Evolutionary conservation across 192 early-diverging fungal genomes (phyloP).

Genomic region (Rhizoclosmatium sp.): DNA sequence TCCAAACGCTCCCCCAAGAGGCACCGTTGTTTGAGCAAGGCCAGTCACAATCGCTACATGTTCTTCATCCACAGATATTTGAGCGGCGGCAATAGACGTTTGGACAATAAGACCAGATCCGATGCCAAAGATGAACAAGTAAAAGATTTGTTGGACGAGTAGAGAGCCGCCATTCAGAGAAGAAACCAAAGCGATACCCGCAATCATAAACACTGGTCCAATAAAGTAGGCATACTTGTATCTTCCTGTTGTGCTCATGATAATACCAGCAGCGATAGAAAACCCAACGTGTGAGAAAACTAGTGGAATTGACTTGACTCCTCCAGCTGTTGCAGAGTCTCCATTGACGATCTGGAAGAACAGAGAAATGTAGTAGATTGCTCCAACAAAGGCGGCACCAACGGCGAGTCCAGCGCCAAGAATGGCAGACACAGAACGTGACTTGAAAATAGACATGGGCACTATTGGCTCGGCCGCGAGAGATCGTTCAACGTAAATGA

Average conservation of each 20-base stretch:
- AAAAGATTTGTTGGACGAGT: constrained; percentile 62
- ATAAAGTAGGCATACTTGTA: constrained; percentile 57
- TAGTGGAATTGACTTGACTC: constrained; percentile 78
- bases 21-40: constrained; percentile 70
- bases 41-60: constrained; percentile 79
- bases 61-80: constrained; percentile 65
- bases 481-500: constrained; percentile 66
- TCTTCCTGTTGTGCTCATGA: constrained; percentile 48
- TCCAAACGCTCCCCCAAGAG: constrained; percentile 67
- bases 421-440: constrained; percentile 38
- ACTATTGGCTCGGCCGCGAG: constrained; percentile 72
- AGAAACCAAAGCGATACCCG: constrained; percentile 72
- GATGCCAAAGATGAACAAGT: constrained; percentile 73
- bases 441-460: constrained; percentile 59
- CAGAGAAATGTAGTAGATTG: constrained; percentile 68
- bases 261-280: constrained; percentile 69
- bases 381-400: constrained; percentile 41
- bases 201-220: constrained; percentile 66
- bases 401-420: constrained; percentile 36
- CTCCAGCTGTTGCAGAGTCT: constrained; percentile 75
- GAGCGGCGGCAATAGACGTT: constrained; percentile 75
- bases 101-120: constrained; percentile 81
- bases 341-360: constrained; percentile 85
- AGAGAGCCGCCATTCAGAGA: constrained; percentile 62
- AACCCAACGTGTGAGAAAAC: constrained; percentile 74